These are phyloP conservation scores for Dendrobium officinale DNA, from an alignment of 106 monocot species.

Conservation along the genomic window DNA sequence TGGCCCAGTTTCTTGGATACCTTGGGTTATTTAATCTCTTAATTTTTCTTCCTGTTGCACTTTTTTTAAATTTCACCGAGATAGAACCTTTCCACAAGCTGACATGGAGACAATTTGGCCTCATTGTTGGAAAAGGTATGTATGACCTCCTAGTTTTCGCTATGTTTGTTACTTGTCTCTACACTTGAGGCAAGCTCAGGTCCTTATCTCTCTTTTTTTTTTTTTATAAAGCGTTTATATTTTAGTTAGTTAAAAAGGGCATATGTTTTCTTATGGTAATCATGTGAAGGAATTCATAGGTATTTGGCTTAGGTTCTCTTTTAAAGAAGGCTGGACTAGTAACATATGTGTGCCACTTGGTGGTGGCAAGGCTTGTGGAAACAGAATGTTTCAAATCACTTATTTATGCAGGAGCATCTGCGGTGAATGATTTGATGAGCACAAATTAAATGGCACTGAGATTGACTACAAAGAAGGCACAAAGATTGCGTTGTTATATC, in stretches of 20 bases:
- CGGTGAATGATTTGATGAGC: neutral
- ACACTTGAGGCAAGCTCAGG: neutral
- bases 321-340: too few species aligned
- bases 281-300: neutral
- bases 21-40: constrained; percentile 79
- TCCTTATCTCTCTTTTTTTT: neutral
- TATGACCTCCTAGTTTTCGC: neutral
- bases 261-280: neutral
- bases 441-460: neutral
- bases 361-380: too few species aligned
- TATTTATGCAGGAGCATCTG: neutral
- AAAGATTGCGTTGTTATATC: neutral
- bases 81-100: constrained; percentile 67
- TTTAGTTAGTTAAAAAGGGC: neutral
- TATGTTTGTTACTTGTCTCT: neutral
- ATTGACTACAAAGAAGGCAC: neutral
- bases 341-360: too few species aligned
- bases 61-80: constrained; percentile 61
- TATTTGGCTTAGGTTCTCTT: too few species aligned
- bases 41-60: constrained; percentile 68
- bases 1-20: constrained; percentile 86
- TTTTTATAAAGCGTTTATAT: too few species aligned
- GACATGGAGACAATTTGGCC: constrained; percentile 69
- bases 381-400: neutral
- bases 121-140: constrained; percentile 85